phyloP scores from a whole-genome alignment of 73 alveolate genomes.

The Uronychia binucleata region DNA sequence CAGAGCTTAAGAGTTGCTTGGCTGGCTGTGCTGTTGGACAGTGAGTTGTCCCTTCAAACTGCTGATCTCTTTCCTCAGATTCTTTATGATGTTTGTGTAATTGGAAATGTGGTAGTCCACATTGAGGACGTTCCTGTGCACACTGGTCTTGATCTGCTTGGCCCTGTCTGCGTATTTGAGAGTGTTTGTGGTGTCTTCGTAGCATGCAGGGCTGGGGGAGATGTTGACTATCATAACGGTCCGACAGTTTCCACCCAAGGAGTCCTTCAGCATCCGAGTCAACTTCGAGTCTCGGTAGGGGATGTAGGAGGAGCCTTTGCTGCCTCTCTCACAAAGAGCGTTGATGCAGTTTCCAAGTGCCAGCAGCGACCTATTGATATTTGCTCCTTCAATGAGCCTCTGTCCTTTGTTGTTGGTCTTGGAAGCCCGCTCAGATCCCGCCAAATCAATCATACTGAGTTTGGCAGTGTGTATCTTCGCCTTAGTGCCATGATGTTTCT shows the following conservation, averaged over 20 bases:
- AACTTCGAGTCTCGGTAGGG: conserved; percentile 97
- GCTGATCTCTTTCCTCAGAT: conserved; percentile 76
- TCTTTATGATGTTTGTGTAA: conserved; percentile 79
- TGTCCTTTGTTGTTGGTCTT: conserved; percentile 61
- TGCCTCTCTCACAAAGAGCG: conserved; percentile 76
- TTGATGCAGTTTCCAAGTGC: conserved; percentile 95
- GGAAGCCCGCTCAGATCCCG: conserved; percentile 96
- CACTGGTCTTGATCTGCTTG: conserved; percentile 83
- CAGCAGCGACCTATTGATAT: conserved; percentile 89
- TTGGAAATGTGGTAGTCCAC: conserved; percentile 74
- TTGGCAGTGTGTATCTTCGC: conserved; percentile 61
- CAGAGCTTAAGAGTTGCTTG: too few relatives aligned
- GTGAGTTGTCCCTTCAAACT: conserved; percentile 65
- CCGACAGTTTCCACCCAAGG: conserved; percentile 94
- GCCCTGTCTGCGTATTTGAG: conserved; percentile 94
- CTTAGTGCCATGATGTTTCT: conserved; percentile 46
- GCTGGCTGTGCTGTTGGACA: not conserved
- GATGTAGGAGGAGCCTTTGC: conserved; percentile 67
- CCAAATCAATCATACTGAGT: conserved; percentile 90
- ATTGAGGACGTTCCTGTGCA: conserved; percentile 76
- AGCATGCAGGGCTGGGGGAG: conserved; percentile 75
- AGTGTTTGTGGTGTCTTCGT: conserved; percentile 94
- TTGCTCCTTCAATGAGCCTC: conserved; percentile 91
- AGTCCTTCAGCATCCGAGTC: conserved; percentile 91
- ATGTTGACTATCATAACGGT: conserved; percentile 94